phyloP scores from a whole-genome alignment of 2,329 filamentous ascomycete species.

The Huntiella savannae region DNA sequence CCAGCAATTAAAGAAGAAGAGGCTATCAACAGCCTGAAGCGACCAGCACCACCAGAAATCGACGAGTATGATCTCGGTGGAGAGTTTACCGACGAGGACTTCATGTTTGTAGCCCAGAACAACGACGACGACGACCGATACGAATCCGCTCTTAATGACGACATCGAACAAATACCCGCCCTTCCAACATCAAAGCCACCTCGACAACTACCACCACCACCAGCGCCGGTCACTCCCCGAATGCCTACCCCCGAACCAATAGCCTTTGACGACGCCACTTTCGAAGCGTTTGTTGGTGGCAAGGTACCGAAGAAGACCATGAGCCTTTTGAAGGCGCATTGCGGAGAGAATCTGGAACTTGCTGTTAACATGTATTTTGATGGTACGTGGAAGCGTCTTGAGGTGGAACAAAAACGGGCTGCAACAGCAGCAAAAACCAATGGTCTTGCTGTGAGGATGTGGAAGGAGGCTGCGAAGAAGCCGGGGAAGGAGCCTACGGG shows the following conservation, averaged over 20 bases:
- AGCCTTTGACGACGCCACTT: conserved; percentile 36
- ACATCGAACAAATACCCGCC: background rate
- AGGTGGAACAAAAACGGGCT: conserved; percentile 2
- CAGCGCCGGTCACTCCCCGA: background rate
- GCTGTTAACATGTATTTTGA: conserved; percentile 55
- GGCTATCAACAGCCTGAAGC: background rate
- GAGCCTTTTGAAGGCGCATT: conserved; percentile 31
- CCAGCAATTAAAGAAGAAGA: background rate
- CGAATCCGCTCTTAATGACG: background rate
- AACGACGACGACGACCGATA: background rate
- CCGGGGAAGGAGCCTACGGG: conserved; percentile 13
- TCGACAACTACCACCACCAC: background rate
- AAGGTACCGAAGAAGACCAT: conserved; percentile 31
- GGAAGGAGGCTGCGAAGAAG: conserved; percentile 9
- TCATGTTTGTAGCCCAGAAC: conserved; percentile 5
- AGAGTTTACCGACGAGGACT: conserved; percentile 2
- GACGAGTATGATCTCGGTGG: background rate
- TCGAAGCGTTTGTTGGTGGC: conserved; percentile 41
- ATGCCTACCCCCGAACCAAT: conserved; percentile 13
- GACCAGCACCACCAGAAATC: background rate
- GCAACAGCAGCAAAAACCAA: conserved; percentile 1
- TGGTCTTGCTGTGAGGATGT: background rate
- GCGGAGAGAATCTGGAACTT: conserved; percentile 37
- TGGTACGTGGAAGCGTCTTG: conserved; percentile 33
- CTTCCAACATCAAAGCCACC: background rate